phyloP scores from a whole-genome alignment of 2,329 filamentous ascomycete species.

The Drechslerella dactyloides region DNA sequence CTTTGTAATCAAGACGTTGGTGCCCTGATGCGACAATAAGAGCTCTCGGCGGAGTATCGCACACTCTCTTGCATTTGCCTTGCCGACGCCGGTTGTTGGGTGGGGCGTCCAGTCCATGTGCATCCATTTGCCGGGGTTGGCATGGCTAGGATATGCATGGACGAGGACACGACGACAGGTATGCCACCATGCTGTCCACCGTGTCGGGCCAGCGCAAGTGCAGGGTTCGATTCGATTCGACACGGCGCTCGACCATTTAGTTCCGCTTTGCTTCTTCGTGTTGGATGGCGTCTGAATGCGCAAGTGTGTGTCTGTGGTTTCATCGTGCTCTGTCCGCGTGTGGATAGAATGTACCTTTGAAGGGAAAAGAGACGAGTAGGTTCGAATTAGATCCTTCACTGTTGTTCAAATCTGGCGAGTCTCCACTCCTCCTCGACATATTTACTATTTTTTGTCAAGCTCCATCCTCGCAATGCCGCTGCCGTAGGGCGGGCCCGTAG shows the following conservation, averaged over 20 bases:
- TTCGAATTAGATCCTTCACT: background rate
- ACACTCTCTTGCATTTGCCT: background rate
- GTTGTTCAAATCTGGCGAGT: background rate
- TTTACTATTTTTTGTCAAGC: background rate
- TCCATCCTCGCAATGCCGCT: slow-evolving; percentile 3
- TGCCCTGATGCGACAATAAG: slow-evolving; percentile 11
- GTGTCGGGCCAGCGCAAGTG: slow-evolving; percentile 22
- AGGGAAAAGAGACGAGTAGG: background rate
- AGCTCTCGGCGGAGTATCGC: slow-evolving; percentile 20
- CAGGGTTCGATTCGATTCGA: too few species aligned
- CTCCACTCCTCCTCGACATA: too few species aligned
- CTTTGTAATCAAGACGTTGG: slow-evolving; percentile 38
- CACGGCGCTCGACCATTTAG: slow-evolving; percentile 6
- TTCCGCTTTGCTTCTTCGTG: slow-evolving; percentile 15
- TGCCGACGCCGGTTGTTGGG: slow-evolving; percentile 16
- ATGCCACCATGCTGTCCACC: slow-evolving; percentile 43
- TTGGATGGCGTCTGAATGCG: too few species aligned
- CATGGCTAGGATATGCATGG: slow-evolving; percentile 33
- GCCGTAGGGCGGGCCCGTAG: slow-evolving; percentile 36
- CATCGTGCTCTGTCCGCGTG: background rate
- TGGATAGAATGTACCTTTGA: background rate
- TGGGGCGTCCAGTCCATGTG: slow-evolving; percentile 16
- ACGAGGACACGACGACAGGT: slow-evolving; percentile 25
- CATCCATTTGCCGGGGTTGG: slow-evolving; percentile 1
- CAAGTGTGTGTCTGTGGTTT: background rate